Percentiles rank a stretch among this genome's conserved stretches.
Evolutionary conservation across 2,329 filamentous ascomycete genomes (phyloP).

Genomic region (Colletotrichum sp.): DNA sequence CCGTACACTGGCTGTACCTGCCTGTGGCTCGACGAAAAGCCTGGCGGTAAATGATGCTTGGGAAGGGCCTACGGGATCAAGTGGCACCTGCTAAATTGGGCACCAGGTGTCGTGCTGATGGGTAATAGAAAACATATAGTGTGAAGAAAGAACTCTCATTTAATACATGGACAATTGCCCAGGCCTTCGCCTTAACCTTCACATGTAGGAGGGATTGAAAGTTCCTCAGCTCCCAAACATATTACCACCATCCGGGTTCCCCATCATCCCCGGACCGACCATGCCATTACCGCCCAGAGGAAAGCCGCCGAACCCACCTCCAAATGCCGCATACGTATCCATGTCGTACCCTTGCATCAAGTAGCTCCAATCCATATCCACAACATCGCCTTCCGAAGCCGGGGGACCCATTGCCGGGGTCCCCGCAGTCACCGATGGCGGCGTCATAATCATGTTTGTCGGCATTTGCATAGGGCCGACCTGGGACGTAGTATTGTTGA

Average conservation of each 20-base stretch:
- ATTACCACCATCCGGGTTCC: slow-evolving; percentile 18
- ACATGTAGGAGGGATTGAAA: neutral
- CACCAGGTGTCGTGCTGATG: neutral
- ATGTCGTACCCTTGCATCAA: slow-evolving; percentile 48
- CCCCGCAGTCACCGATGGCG: slow-evolving; percentile 28
- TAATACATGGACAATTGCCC: neutral
- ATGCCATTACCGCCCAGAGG: slow-evolving; percentile 18
- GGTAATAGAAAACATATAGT: neutral
- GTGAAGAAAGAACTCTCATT: neutral
- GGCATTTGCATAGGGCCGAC: slow-evolving; percentile 24
- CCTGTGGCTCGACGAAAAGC: slow-evolving; percentile 31
- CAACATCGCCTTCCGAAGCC: slow-evolving; percentile 34
- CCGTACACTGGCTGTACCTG: slow-evolving; percentile 43
- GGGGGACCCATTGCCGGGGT: slow-evolving; percentile 20
- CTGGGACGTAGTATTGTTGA: slow-evolving; percentile 24
- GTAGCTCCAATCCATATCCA: slow-evolving; percentile 55
- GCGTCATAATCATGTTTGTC: slow-evolving; percentile 36
- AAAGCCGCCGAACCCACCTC: slow-evolving; percentile 24
- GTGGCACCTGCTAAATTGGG: slow-evolving; percentile 22
- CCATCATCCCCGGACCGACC: slow-evolving; percentile 25
- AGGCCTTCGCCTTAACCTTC: neutral
- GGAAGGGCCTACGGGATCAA: slow-evolving; percentile 34
- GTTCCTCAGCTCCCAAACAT: slow-evolving; percentile 14
- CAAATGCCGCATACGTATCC: slow-evolving; percentile 33
- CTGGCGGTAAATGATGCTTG: slow-evolving; percentile 43